Evolutionary conservation across 2,329 filamentous ascomycete genomes (phyloP).

Genomic region (Coniella vitis): DNA sequence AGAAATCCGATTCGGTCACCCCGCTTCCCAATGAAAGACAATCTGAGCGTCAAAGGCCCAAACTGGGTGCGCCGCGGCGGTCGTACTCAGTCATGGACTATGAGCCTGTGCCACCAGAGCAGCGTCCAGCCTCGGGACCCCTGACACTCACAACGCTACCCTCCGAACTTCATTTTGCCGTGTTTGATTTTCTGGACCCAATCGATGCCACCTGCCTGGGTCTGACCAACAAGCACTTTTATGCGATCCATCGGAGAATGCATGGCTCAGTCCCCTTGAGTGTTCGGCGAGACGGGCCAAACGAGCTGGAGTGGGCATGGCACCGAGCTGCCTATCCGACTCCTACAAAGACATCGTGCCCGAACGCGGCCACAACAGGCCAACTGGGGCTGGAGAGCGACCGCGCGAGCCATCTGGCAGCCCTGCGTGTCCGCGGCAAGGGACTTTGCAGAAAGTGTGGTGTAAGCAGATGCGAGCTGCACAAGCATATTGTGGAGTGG

Average conservation of each 20-base stretch:
- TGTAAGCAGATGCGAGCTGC: slow-evolving; percentile 54
- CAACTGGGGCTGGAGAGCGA: slow-evolving; percentile 9
- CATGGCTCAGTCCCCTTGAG: slow-evolving; percentile 51
- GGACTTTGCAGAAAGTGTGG: slow-evolving; percentile 58
- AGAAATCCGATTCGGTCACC: slow-evolving; percentile 16
- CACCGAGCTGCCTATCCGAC: slow-evolving; percentile 40
- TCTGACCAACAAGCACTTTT: slow-evolving; percentile 50
- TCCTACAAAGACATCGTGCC: slow-evolving; percentile 16
- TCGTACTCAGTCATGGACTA: slow-evolving; percentile 57
- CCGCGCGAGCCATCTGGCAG: slow-evolving; percentile 30
- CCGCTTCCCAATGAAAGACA: slow-evolving; percentile 17
- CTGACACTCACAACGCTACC: slow-evolving; percentile 48
- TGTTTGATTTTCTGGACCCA: slow-evolving; percentile 57
- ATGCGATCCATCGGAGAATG: slow-evolving; percentile 50
- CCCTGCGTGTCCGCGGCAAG: slow-evolving; percentile 49
- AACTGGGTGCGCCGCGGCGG: slow-evolving; percentile 41
- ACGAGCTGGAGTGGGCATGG: slow-evolving; percentile 59
- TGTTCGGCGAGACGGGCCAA: slow-evolving; percentile 51
- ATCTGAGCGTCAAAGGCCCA: slow-evolving; percentile 22
- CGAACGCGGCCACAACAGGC: slow-evolving; percentile 6
- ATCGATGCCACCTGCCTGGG: slow-evolving; percentile 59
- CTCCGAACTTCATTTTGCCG: slow-evolving; percentile 50
- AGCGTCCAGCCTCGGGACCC: slow-evolving; percentile 33
- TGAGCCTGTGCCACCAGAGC: slow-evolving; percentile 45
- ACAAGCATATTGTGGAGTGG: slow-evolving; percentile 55